Evolutionary conservation across 352 stramenopile genomes (phyloP), one percentile per base, ranked within the genome.

Genomic region (Pythium pyrilobum): DNA sequence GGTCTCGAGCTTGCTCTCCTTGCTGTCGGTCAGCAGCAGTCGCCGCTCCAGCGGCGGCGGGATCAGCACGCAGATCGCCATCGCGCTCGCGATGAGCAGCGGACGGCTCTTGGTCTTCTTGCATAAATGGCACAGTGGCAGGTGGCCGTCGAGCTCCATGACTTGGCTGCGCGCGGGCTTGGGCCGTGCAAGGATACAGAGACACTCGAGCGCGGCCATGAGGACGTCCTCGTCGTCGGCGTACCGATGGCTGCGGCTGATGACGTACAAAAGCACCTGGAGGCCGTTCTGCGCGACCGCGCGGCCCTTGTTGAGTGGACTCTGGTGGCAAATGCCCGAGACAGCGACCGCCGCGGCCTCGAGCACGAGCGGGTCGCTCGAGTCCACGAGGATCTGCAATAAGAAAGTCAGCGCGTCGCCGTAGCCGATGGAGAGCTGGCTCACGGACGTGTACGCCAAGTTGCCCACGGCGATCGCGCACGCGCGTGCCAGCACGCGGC

Each of bases 391-490:
- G 12, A 85, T 32, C 36, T 91, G 77, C 33, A 91, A 52, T 18
- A 88, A 56, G 8, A 71, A 63, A 0, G 77, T 87, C 41, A 74
- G 77, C 6, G 73, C 72, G 23, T 85, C 81, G 31, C 76, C 74
- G 53, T 91, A 91, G 11, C 77, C 81, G 34, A 91, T 87, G 1
- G 81, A 71, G 12, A 91, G 73, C 45, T 91, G 81, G 36, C 82
- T 89, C 36, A 88, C 77, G 0, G 72, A 78, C 7, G 77, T 84
- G 37, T 79, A 74, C 5, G 76, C 81, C 8, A 91, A 56, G 40
- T 91, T 91, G 2, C 69, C 72, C 13, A 91, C 49, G 5, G 66
- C 81, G 9, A 86, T 59, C 15, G 77, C 77, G 44, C 74, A 71
- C 15, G 73, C 75, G 34, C 71, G 70, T 16, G 72, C 64, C 9